Evolutionary conservation across 2,329 filamentous ascomycete species (phyloP).

Genomic region (Amauroascus verrucosus): DNA sequence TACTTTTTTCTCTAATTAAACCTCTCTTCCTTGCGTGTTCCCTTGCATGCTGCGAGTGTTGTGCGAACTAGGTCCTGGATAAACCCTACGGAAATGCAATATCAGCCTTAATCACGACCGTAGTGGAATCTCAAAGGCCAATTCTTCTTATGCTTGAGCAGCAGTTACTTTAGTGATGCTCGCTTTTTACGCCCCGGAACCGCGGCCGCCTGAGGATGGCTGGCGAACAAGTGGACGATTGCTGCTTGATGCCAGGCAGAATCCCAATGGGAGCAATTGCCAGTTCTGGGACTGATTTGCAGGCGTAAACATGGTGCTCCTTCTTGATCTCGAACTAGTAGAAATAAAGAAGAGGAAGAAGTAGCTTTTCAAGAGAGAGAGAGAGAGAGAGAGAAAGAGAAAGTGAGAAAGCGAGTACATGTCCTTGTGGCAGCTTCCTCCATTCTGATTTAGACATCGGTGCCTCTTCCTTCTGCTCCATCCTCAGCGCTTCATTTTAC

Average conservation of each 20-base stretch:
- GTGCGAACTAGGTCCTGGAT: neutral
- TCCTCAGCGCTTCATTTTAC: neutral
- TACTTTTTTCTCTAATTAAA: too few relatives aligned
- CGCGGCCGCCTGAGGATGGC: neutral
- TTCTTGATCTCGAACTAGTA: neutral
- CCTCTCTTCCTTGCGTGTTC: neutral
- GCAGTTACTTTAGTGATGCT: neutral
- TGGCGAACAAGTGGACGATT: neutral
- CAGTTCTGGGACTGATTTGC: constrained; percentile 8
- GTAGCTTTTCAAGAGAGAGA: neutral
- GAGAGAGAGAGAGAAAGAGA: too few relatives aligned
- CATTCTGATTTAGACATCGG: neutral
- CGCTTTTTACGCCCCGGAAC: neutral
- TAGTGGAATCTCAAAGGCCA: neutral
- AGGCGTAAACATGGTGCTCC: neutral
- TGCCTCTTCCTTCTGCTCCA: neutral
- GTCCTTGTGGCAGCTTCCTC: neutral
- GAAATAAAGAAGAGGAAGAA: neutral
- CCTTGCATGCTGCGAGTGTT: neutral
- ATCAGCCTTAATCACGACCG: constrained; percentile 4
- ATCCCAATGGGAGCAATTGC: constrained; percentile 5
- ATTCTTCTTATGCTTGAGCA: neutral
- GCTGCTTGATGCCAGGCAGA: neutral
- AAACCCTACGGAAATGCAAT: constrained; percentile 1
- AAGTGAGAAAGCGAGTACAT: too few relatives aligned